Evolutionary conservation across 139 green algal species (phyloP).

Genomic region (Haematococcus lacustris): DNA sequence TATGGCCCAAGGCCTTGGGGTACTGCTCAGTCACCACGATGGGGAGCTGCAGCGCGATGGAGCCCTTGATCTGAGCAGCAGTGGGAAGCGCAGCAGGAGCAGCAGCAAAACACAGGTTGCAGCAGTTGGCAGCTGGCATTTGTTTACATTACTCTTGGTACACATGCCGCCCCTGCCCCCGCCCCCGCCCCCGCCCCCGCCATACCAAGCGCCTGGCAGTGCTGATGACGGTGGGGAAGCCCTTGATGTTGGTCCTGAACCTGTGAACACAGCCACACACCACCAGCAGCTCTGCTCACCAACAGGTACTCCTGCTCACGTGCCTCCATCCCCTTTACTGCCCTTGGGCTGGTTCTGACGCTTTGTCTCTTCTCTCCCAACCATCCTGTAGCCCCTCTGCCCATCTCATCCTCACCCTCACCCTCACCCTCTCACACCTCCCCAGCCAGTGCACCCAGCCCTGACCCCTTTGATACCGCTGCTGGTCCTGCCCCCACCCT

Average conservation of each 20-base stretch:
- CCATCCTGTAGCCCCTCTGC: not conserved
- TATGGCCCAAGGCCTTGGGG: conserved; percentile 71
- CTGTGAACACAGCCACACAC: too few relatives aligned
- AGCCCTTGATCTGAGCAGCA: conserved; percentile 38
- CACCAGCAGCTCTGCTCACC: too few relatives aligned
- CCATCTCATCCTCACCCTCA: not conserved
- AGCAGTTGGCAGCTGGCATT: not conserved
- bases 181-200: not conserved
- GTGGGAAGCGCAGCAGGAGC: not conserved
- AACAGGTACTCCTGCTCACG: too few relatives aligned
- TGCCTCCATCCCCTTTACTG: not conserved
- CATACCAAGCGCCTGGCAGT: conserved; percentile 46
- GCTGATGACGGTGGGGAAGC: conserved; percentile 57
- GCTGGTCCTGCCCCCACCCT: too few relatives aligned
- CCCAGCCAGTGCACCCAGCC: too few relatives aligned
- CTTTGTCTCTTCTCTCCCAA: not conserved
- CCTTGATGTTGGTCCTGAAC: conserved; percentile 30
- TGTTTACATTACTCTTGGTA: not conserved
- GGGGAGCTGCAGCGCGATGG: conserved; percentile 52
- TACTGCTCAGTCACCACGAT: conserved; percentile 79
- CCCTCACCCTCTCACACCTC: not conserved
- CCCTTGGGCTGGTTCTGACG: not conserved
- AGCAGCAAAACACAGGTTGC: not conserved
- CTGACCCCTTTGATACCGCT: too few relatives aligned
- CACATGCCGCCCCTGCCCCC: not conserved